Evolutionary conservation across 805 yeast genomes (phyloP).

Genomic region (Saccharomyces eubayanus): DNA sequence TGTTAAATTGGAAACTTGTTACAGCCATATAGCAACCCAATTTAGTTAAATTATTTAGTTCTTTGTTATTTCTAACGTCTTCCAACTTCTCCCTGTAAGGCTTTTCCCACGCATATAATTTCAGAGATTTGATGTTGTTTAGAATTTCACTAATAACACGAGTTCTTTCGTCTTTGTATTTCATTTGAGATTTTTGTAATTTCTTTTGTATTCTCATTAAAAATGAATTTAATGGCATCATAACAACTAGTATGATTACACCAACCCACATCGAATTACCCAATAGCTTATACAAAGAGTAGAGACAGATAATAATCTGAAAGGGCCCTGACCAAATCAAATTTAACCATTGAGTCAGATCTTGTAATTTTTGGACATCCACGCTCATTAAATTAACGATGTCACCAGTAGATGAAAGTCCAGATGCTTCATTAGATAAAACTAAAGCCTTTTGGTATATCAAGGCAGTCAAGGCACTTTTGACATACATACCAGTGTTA

Average conservation of each 20-base stretch:
- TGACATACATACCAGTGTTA: constrained; percentile 69
- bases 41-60: constrained; percentile 62
- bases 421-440: constrained; percentile 63
- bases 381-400: constrained; percentile 92
- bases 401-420: constrained; percentile 76
- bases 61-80: constrained; percentile 80
- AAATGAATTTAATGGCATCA: constrained; percentile 71
- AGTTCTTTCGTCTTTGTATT: constrained; percentile 83
- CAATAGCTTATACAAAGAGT: constrained; percentile 59
- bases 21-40: constrained; percentile 68
- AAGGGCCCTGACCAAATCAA: constrained; percentile 90
- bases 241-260: constrained; percentile 63
- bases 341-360: constrained; percentile 67
- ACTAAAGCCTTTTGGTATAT: constrained; percentile 62
- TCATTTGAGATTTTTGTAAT: constrained; percentile 81
- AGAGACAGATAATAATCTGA: constrained; percentile 69
- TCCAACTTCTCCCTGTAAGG: constrained; percentile 71
- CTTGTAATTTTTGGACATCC: constrained; percentile 84
- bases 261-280: constrained; percentile 98
- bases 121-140: constrained; percentile 85
- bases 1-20: constrained; percentile 67
- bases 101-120: constrained; percentile 91
- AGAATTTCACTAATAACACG: constrained; percentile 80
- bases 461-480: constrained; percentile 57
- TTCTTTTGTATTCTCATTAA: constrained; percentile 60